Conservation (phyloP, 495 filamentous ascomycete genomes). For the Neurospora africana region DNA sequence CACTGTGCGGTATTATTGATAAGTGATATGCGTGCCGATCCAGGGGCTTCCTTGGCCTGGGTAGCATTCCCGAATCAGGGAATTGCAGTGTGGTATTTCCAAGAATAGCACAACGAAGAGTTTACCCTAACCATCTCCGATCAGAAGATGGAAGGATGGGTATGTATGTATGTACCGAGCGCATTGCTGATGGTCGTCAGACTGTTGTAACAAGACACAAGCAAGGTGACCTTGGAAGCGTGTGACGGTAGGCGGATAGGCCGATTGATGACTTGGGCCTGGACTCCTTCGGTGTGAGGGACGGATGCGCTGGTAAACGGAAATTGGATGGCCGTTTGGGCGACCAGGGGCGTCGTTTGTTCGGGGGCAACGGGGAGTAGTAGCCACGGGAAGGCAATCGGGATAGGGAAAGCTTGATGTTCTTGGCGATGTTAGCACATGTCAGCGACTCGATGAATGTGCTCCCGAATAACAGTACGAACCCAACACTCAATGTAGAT, state of each 20-base stretch:
- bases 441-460: neutral
- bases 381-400: neutral
- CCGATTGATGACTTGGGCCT: neutral
- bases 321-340: neutral
- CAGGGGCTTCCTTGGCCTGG: neutral
- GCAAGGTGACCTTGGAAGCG: neutral
- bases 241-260: neutral
- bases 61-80: neutral
- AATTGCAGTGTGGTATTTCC: neutral
- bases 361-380: neutral
- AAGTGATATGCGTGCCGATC: neutral
- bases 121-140: neutral
- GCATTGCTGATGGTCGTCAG: neutral
- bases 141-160: neutral
- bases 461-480: too few species aligned
- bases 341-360: neutral
- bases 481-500: too few species aligned
- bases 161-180: neutral
- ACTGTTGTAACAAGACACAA: neutral
- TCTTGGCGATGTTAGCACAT: neutral
- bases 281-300: neutral
- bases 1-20: neutral
- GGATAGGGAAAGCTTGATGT: neutral
- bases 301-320: neutral
- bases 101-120: neutral